Evolutionary conservation across 805 yeast species (phyloP), one percentile per base, ranked within the genome.

Genomic region (Isabelozyma rhagii): DNA sequence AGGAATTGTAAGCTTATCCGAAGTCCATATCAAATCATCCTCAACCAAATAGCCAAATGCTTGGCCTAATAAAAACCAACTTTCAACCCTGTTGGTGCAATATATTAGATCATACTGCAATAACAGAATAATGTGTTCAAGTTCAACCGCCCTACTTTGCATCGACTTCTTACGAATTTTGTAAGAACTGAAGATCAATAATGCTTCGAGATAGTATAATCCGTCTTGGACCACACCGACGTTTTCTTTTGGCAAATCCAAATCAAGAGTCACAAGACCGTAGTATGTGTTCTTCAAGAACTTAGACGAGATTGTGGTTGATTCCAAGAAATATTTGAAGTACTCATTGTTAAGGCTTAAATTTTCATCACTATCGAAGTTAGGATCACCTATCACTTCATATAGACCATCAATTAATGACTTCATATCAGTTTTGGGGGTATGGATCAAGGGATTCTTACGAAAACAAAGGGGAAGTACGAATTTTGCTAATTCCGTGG

Each of bases 11-110:
- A 90, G 67, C 59, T 87, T 87, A 58, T 92, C 97, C 0, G 96
- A 84, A 1, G 93, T 87, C 96, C 97, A 90, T n/a, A 89, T 82
- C 49, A 94, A 67, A 54, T 89, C 97, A 63, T 91, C 97, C 55
- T 93, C 97, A 0, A 87, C 96, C 40, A 88, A 69, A 50, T 75
- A 83, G 0, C 91, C 84, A 56, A 79, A 91, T 0, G 93, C 84
- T 60, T 85, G 90, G 0, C 96, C 97, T 11, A 94, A 63, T 1
- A 89, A 75, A 40, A 83, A 72, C 99, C 99, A 94, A 8, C 89
- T 82, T 65, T 94, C 99, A 44, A 85, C 75, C 29, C 97, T 71
- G 39, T 78, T 69, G 1, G 87, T 77, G 4, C 87, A 83, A 57
- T 84, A 84, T 0, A 83, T 58, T 14, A 94, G 65, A 62, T 94